phyloP scores from a whole-genome alignment of 441 rosid genomes.

The Jatropha podagrica region DNA sequence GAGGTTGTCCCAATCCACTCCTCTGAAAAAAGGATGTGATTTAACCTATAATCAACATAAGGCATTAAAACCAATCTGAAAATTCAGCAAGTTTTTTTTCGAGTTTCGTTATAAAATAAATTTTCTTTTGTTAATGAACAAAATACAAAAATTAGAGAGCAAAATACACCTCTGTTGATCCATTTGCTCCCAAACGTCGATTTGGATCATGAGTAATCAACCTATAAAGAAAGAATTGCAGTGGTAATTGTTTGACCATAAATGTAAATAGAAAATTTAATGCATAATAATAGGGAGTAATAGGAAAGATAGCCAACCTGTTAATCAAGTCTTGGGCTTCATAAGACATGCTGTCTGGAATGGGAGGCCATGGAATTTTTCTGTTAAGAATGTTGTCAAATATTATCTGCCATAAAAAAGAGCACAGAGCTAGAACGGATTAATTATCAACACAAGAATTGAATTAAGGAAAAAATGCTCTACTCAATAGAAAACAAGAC shows the following conservation, averaged over 20 bases:
- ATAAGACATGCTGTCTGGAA: conserved; percentile 66
- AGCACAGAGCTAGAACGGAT: conserved; percentile 18
- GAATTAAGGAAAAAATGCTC: background rate
- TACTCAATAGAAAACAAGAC: background rate
- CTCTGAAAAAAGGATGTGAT: conserved; percentile 61
- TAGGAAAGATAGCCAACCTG: conserved; percentile 45
- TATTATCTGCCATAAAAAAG: conserved; percentile 50
- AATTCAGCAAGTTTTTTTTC: conserved; percentile 10
- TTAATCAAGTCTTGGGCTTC: conserved; percentile 82
- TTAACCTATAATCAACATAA: conserved; percentile 54
- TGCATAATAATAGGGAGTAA: background rate
- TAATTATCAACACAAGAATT: background rate
- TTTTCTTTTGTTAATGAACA: conserved; percentile 8
- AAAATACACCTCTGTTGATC: conserved; percentile 63
- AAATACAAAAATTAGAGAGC: conserved; percentile 19
- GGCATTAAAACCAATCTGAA: conserved; percentile 14
- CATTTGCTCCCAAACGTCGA: conserved; percentile 70
- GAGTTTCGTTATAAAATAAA: background rate
- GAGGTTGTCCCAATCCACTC: conserved; percentile 78
- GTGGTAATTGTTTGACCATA: background rate
- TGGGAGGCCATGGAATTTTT: conserved; percentile 79
- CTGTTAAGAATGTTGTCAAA: conserved; percentile 84
- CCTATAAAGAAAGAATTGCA: conserved; percentile 35
- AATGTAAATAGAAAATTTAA: background rate
- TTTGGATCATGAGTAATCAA: conserved; percentile 70